Evolutionary conservation across 2,329 filamentous ascomycete species (phyloP), one percentile per base, ranked within the genome.

Genomic region (Fusarium clavum): DNA sequence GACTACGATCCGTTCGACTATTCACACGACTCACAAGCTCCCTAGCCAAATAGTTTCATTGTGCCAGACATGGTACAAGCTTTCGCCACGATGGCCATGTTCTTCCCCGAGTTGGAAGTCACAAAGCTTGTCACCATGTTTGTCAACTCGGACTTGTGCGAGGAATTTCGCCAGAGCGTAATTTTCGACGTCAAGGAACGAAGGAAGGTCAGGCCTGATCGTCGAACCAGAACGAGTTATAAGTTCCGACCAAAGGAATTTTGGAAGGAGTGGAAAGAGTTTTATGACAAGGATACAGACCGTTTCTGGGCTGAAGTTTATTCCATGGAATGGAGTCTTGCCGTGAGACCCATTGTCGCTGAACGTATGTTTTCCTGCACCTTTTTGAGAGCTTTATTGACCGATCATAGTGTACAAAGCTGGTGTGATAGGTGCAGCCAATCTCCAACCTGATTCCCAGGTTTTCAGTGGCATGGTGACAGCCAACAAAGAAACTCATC

Each of bases 291-390:
- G 8, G 40, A 64, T 2, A 38, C 27, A 2, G 30, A 64, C 2
- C 38, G 24, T 2, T 65, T 71, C 18, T 77, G 25, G 20, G 57
- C 68, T 3, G 73, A 77, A 12, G 43, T 64, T 2, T 76, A 70
- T 34, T 76, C 74, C 5, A 49, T 77, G 8, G 72, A 77, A 5
- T 77, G 75, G 76, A 77, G 71, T n/a, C 11, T 77, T 18, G 61
- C 66, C 1, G 52, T 76, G 40, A 72, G 74, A 2, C 75, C 75
- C 3, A 74, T 75, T 11, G 56, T 77, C 8, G 76, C 73, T 3
- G 46, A 68, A 13, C 52, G 73, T 74, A 8, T 2, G 72, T 71
- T 13, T 3, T 1, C 10, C 30, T 25, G 4, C 7, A 12, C 6
- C 6, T 11, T 7, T 8, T 5, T 2, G 7, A 16, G 8, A 5